Conservation (phyloP, 352 stramenopile genomes). For the Aphanomyces stellatus region DNA sequence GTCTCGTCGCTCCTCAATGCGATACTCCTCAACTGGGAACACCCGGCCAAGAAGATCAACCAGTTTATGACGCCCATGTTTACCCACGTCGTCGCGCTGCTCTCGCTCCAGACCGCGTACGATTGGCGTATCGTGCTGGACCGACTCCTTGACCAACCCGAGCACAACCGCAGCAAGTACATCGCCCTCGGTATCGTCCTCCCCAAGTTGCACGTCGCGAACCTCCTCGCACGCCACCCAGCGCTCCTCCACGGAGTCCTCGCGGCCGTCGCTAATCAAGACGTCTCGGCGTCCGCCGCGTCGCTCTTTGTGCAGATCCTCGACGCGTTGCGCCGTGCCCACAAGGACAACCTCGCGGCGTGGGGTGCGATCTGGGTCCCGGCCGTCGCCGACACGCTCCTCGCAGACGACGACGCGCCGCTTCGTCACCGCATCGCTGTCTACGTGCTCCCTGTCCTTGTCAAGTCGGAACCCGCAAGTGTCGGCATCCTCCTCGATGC, state of each 20-base stretch:
- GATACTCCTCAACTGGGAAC: conserved; percentile 75
- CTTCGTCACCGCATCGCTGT: conserved; percentile 56
- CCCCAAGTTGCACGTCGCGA: conserved; percentile 11
- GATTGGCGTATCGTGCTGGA: conserved; percentile 28
- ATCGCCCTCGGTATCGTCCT: conserved; percentile 52
- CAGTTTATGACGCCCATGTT: conserved; percentile 83
- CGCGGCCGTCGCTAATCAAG: conserved; percentile 52
- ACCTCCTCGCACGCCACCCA: conserved; percentile 38
- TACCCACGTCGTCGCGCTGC: conserved; percentile 57
- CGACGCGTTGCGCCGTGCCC: conserved; percentile 24
- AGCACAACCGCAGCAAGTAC: conserved; percentile 62
- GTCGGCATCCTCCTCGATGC: conserved; percentile 39
- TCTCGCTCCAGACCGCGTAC: conserved; percentile 32
- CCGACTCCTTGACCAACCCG: conserved; percentile 45
- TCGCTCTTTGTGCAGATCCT: conserved; percentile 65
- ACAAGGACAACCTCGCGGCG: conserved; percentile 20
- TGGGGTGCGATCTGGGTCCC: conserved; percentile 48
- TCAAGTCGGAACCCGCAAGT: conserved; percentile 57
- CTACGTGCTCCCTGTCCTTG: conserved; percentile 62
- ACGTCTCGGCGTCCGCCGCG: conserved; percentile 57
- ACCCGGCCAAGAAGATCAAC: conserved; percentile 78
- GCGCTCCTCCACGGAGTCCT: conserved; percentile 49
- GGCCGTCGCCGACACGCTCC: conserved; percentile 42
- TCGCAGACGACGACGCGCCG: conserved; percentile 39
- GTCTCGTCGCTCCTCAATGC: conserved; percentile 41